phyloP scores from a whole-genome alignment of 2,329 filamentous ascomycete genomes.

The Fusarium vanettenii region DNA sequence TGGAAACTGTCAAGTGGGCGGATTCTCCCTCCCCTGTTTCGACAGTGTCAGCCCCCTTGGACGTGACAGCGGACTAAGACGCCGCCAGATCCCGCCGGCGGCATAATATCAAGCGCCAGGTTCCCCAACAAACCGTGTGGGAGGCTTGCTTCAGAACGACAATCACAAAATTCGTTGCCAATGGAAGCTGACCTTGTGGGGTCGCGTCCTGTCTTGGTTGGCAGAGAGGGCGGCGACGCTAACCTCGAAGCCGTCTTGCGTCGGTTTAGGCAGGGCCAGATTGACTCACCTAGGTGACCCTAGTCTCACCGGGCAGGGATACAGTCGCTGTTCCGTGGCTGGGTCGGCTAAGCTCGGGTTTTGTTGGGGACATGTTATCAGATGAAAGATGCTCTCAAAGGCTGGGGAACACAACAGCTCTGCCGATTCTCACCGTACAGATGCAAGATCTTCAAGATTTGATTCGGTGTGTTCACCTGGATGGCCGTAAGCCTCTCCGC shows the following conservation, averaged over 20 bases:
- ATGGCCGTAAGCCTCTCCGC: not conserved
- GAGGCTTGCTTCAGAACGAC: not conserved
- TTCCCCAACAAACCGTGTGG: slow-evolving; percentile 27
- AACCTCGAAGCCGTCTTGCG: slow-evolving; percentile 22
- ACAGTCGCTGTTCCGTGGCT: slow-evolving; percentile 13
- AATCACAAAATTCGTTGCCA: slow-evolving; percentile 31
- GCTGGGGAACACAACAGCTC: not conserved
- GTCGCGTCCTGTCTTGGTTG: slow-evolving; percentile 5
- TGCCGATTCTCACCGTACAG: not conserved
- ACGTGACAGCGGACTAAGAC: not conserved
- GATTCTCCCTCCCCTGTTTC: slow-evolving; percentile 4
- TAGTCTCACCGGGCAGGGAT: not conserved
- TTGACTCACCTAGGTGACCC: slow-evolving; percentile 36
- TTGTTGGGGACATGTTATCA: slow-evolving; percentile 13
- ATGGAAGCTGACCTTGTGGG: slow-evolving; percentile 29
- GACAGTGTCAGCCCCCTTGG: not conserved
- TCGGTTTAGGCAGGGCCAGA: slow-evolving; percentile 23
- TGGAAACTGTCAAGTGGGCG: slow-evolving; percentile 6
- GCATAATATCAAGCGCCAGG: not conserved
- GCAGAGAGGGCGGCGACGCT: slow-evolving; percentile 21
- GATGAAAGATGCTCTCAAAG: not conserved
- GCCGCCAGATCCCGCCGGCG: slow-evolving; percentile 14
- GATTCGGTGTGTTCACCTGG: not conserved
- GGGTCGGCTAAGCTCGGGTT: slow-evolving; percentile 32
- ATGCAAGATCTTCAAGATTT: not conserved